Evolutionary conservation across 2,329 filamentous ascomycete genomes (phyloP).

Genomic region (Diaporthe sp.): DNA sequence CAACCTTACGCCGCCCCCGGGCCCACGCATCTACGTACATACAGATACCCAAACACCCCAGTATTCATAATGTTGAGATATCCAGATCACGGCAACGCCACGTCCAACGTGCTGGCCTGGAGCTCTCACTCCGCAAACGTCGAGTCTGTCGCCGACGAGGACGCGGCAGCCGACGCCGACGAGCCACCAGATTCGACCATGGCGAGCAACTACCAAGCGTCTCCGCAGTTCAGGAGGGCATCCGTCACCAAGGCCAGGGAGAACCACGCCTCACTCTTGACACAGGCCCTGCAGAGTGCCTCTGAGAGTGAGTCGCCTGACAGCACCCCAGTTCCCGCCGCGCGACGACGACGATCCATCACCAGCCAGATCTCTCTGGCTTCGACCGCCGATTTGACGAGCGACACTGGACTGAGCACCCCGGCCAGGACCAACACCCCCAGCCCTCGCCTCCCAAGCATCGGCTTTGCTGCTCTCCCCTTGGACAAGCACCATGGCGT

Average conservation of each 20-base stretch:
- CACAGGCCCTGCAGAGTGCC: conserved; percentile 81
- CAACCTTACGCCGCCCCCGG: conserved; percentile 27
- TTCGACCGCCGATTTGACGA: conserved; percentile 93
- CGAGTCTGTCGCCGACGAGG: conserved; percentile 65
- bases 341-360: conserved; percentile 72
- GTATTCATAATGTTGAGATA: conserved; percentile 49
- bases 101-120: conserved; percentile 62
- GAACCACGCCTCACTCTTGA: conserved; percentile 86
- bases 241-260: conserved; percentile 62
- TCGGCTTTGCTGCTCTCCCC: conserved; percentile 59
- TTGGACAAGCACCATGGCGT: conserved; percentile 34
- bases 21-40: conserved; percentile 20
- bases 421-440: conserved; percentile 89
- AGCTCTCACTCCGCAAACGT: conserved; percentile 59
- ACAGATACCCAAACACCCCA: conserved; percentile 25
- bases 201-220: conserved; percentile 42
- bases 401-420: conserved; percentile 91
- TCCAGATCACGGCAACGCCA: conserved; percentile 53
- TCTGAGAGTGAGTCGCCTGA: conserved; percentile 69
- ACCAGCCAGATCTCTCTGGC: conserved; percentile 85
- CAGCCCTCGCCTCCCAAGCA: conserved; percentile 83
- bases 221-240: conserved; percentile 62
- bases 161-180: conserved; percentile 82
- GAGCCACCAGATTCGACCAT: conserved; percentile 82
- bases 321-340: conserved; percentile 53